Base-by-base conservation (phyloP, 2,329 filamentous ascomycete genomes). In the Rugonectria rugulosa region DNA sequence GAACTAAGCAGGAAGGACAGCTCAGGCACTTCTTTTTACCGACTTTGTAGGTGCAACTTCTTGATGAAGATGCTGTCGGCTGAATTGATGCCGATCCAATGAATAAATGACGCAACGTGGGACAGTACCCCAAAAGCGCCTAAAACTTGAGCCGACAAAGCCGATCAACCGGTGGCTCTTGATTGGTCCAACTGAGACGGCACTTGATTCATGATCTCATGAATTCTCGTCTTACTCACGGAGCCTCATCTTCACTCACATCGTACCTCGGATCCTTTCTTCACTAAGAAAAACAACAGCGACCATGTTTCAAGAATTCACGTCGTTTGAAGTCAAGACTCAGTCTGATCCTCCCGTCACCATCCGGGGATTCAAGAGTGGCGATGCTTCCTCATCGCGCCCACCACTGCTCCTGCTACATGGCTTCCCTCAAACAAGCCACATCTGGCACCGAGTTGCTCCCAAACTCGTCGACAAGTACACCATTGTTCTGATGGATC, bases 401-500 rank as follows among this genome's bases (percentile, higher is more conserved):
- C 71, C 71, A 2, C 73, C 79, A 1, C 72, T 83, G 6, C 73
- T 83, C 6, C 70, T 83, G 7, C 68, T 83, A 6, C 81, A 83
- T 49, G 81, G 81, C 29, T 84, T 79, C 59, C 81, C 81, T 0
- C 80, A 84, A 63, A 82, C 74, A 5, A 72, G 75, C 15, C 77
- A 79, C 56, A 82, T 83, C 15, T 84, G 81, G 81, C 79, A 83
- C 64, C 67, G 68, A 6, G 67, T 83, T 1, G 71, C 75, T 0
- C 73, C 74, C 1, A 65, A 69, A 19, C 72, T 84, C 2, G 61
- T 68, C 0, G 61, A 67, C 11, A 61, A 61, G 3, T 83, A 76
- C 70, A 77, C 72, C 0, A 59, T 83, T 4, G 63, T 84, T 3
- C 64, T 77, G 3, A 67, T 80, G 2, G 81, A 83, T 61, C 72